These are phyloP conservation scores for Capsicum baccatum DNA, from an alignment of 257 asterid species.

Conservation along the genomic window DNA sequence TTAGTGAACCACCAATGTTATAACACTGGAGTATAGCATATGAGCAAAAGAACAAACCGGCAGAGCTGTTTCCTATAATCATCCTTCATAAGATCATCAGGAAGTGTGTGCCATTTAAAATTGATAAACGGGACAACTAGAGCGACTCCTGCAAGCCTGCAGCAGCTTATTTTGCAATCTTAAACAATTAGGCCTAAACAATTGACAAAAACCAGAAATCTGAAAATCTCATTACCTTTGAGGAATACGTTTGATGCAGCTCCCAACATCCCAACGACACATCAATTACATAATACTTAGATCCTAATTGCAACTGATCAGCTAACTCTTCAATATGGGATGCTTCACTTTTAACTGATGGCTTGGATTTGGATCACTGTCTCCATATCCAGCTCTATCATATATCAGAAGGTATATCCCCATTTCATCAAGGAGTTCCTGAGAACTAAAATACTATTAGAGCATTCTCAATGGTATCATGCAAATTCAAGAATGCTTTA, in stretches of 20 bases:
- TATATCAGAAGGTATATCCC: constrained; percentile 63
- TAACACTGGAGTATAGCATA: constrained; percentile 60
- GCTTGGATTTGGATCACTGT: constrained; percentile 84
- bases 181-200: not conserved
- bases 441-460: constrained; percentile 43
- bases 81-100: constrained; percentile 59
- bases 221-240: constrained; percentile 48
- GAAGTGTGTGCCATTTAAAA: constrained; percentile 85
- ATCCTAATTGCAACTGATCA: constrained; percentile 70
- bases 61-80: constrained; percentile 76
- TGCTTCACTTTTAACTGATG: constrained; percentile 78
- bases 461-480: not conserved
- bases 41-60: constrained; percentile 50
- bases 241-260: constrained; percentile 81
- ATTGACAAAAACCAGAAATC: not conserved
- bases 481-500: not conserved
- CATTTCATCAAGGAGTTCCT: constrained; percentile 72
- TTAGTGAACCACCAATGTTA: constrained; percentile 91
- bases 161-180: not conserved
- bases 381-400: constrained; percentile 96
- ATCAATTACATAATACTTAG: constrained; percentile 70
- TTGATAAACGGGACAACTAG: constrained; percentile 78
- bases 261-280: constrained; percentile 81
- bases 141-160: constrained; percentile 84
- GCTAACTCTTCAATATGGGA: constrained; percentile 88